Evolutionary conservation across 257 asterid species (phyloP), one percentile per base, ranked within the genome.

Genomic region (Solanum verrucosum): DNA sequence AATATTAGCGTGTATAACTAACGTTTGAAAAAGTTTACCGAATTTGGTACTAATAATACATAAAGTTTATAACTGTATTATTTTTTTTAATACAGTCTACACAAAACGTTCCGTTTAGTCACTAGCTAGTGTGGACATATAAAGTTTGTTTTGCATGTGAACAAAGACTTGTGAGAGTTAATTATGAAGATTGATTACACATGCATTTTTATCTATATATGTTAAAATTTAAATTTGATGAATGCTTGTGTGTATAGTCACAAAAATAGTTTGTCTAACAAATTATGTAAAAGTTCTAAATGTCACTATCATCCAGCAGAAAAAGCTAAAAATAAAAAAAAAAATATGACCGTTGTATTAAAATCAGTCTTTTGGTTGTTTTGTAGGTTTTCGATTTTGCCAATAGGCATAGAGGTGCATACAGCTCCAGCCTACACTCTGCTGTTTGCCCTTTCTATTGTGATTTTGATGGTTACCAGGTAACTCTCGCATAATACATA

Each of bases 361-460:
- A 77, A 83, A 70, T 56, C 46, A 85, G 88, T 86, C 72, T 65
- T 13, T 65, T n/a, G 72, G 37, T 67, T 56, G 67, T 75, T 60
- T 74, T 90, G 77, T 87, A 96, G 99, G 99, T 96, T 37, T 96
- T 96, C 90, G 94, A 93, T 92, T 96, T 96, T 34, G 99, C 98
- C 13, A 96, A 96, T 93, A 94, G 90, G 86, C 96, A 96, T 93
- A 93, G 99, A 37, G 99, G 99, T 44, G 94, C 97, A 40, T 96
- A 96, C 86, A 95, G 98, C 90, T 89, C 94, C 84, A 96, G 97
- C 91, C 92, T 96, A 85, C 89, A 11, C 34, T 85, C 86, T 60
- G 98, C 98, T 9, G 99, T 93, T 67, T 96, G 99, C 93, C 99
- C 99, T 49, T 96, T 95, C 87, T 96, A 96, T 91, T 96, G 99